A percentile compares a stretch with the other conserved stretches of the same genome.
phyloP scores from a whole-genome alignment of 164 flowering plant genomes.

The Vitis vinifera region ASM3070453v1 NC_081819.1:18310001-18310500 shows the following conservation, averaged over 20 bases:
- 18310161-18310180: slow-evolving; percentile 43
- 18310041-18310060: no score
- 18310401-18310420: slow-evolving; percentile 34
- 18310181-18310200: slow-evolving; percentile 46
- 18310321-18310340: slow-evolving; percentile 12
- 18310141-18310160: neutral
- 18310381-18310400: slow-evolving; percentile 14
- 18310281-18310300: slow-evolving; percentile 58
- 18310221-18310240: slow-evolving; percentile 39
- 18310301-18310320: slow-evolving; percentile 44
- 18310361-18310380: slow-evolving; percentile 76
- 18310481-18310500: slow-evolving; percentile 53
- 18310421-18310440: slow-evolving; percentile 41
- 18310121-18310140: slow-evolving; percentile 47
- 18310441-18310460: slow-evolving; percentile 46
- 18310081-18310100: slow-evolving; percentile 57
- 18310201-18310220: slow-evolving; percentile 27
- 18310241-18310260: slow-evolving; percentile 45
- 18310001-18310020: no score
- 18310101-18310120: slow-evolving; percentile 42
- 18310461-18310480: slow-evolving; percentile 57
- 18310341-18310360: slow-evolving; percentile 43
- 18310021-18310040: no score
- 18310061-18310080: slow-evolving; percentile 52
- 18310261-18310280: slow-evolving; percentile 30